Conservation (phyloP, 805 yeast genomes). For the Priceomyces carsonii region DNA sequence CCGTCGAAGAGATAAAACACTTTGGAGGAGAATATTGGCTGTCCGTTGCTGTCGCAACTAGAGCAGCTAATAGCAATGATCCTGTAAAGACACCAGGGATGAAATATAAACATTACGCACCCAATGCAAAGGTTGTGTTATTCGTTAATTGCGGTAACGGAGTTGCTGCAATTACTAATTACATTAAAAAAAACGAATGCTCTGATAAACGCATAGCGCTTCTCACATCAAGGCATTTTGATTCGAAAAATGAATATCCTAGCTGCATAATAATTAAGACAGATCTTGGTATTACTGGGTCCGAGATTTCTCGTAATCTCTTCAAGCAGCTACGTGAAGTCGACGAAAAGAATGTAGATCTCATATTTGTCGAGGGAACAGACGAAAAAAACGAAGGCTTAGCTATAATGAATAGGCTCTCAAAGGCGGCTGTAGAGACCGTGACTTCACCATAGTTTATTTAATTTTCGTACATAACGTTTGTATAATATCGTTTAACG, state of each 20-base stretch:
- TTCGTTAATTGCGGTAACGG: slow-evolving; percentile 55
- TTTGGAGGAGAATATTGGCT: slow-evolving; percentile 73
- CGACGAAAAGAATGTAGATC: slow-evolving; percentile 66
- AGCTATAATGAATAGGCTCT: slow-evolving; percentile 90
- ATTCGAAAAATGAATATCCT: slow-evolving; percentile 17
- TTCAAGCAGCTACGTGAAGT: slow-evolving; percentile 74
- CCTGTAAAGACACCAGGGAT: slow-evolving; percentile 93
- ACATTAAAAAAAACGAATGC: slow-evolving; percentile 16
- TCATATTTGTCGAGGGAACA: slow-evolving; percentile 84
- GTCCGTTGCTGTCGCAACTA: slow-evolving; percentile 61
- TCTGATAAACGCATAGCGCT: slow-evolving; percentile 49
- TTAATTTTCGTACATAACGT: neutral
- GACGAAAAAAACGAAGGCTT: slow-evolving; percentile 77
- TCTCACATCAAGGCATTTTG: slow-evolving; percentile 44
- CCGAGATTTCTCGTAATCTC: slow-evolving; percentile 71
- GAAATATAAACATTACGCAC: slow-evolving; percentile 96
- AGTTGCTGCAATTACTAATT: slow-evolving; percentile 26
- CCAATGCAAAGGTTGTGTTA: slow-evolving; percentile 77
- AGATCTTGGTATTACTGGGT: slow-evolving; percentile 47
- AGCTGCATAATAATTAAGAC: slow-evolving; percentile 24
- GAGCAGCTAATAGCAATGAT: slow-evolving; percentile 63
- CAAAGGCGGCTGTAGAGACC: slow-evolving; percentile 73
- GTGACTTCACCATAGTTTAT: slow-evolving; percentile 16
- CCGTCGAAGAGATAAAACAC: slow-evolving; percentile 68
- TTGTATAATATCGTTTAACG: too few species aligned